Conservation (phyloP, 1,284 basidiomycete genomes). For the Cutaneotrichosporon sp. region DNA sequence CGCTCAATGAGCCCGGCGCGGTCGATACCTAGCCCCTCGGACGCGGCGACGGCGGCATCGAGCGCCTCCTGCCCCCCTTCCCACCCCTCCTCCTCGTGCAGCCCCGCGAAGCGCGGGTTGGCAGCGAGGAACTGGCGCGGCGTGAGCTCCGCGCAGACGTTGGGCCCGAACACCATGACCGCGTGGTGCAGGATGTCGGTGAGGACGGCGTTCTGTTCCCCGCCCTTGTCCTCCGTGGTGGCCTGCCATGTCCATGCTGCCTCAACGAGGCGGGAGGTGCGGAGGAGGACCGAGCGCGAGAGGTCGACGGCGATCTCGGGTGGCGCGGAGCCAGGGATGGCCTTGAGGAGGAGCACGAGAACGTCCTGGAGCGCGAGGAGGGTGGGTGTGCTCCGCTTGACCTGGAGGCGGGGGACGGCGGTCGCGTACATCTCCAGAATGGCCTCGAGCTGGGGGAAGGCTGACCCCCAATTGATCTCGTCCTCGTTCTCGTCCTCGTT, state of each 20-base stretch:
- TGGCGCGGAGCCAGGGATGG: slow-evolving; percentile 18
- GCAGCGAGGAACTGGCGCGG: slow-evolving; percentile 36
- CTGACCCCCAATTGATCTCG: slow-evolving; percentile 47
- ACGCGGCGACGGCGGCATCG: slow-evolving; percentile 14
- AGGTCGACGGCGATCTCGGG: slow-evolving; percentile 15
- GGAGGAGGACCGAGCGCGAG: slow-evolving; percentile 24
- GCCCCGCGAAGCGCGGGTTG: slow-evolving; percentile 31
- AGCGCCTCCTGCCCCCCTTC: slow-evolving; percentile 22
- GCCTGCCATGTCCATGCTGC: slow-evolving; percentile 34
- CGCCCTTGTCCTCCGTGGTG: slow-evolving; percentile 32
- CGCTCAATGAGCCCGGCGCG: slow-evolving; percentile 29
- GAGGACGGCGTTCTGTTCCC: slow-evolving; percentile 44
- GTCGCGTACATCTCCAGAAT: slow-evolving; percentile 55
- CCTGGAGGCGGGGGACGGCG: slow-evolving; percentile 31
- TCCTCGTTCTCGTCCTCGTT: slow-evolving; percentile 31
- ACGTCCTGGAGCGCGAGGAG: slow-evolving; percentile 29
- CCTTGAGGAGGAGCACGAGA: slow-evolving; percentile 29
- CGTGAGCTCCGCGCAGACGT: slow-evolving; percentile 28
- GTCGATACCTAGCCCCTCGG: slow-evolving; percentile 15
- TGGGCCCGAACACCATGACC: slow-evolving; percentile 32
- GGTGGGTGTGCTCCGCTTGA: slow-evolving; percentile 37
- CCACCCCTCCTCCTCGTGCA: slow-evolving; percentile 21
- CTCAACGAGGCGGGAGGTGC: slow-evolving; percentile 23
- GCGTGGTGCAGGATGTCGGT: slow-evolving; percentile 30
- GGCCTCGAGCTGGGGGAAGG: slow-evolving; percentile 59